phyloP scores from a whole-genome alignment of 768 basidiomycete species.

The Cyathus striatus region DNA sequence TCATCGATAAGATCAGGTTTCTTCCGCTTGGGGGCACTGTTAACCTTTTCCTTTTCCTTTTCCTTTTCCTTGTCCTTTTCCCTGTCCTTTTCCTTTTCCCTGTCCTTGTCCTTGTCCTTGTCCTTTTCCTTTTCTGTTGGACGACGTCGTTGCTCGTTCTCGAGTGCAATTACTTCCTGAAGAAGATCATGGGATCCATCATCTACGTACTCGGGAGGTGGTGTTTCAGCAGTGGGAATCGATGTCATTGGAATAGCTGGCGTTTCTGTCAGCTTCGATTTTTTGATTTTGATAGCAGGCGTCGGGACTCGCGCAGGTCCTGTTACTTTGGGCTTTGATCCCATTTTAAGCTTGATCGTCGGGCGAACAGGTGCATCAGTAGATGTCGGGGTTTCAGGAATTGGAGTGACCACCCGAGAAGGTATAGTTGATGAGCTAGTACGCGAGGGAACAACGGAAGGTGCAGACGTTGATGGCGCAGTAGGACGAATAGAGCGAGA shows the following conservation, averaged over 20 bases:
- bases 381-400: constrained; percentile 2
- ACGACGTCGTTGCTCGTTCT: constrained; percentile 51
- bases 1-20: constrained; percentile 41
- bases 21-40: constrained; percentile 44
- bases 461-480: too few species aligned
- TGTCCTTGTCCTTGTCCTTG: neutral
- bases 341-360: constrained; percentile 66
- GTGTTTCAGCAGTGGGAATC: constrained; percentile 44
- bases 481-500: too few species aligned
- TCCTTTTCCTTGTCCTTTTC: neutral
- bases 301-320: constrained; percentile 11
- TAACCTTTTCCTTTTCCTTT: neutral
- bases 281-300: neutral
- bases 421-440: too few species aligned
- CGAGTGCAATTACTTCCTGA: constrained; percentile 79
- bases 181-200: constrained; percentile 80
- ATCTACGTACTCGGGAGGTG: constrained; percentile 66
- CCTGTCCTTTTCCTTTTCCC: neutral
- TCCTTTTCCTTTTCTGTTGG: constrained; percentile 29
- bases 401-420: constrained; percentile 2
- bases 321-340: constrained; percentile 29
- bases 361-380: constrained; percentile 35
- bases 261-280: constrained; percentile 34
- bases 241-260: constrained; percentile 6
- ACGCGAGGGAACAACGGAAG: too few species aligned